Base-by-base conservation (phyloP, 2,329 filamentous ascomycete genomes). In the Calonectria pseudoreteaudii region DNA sequence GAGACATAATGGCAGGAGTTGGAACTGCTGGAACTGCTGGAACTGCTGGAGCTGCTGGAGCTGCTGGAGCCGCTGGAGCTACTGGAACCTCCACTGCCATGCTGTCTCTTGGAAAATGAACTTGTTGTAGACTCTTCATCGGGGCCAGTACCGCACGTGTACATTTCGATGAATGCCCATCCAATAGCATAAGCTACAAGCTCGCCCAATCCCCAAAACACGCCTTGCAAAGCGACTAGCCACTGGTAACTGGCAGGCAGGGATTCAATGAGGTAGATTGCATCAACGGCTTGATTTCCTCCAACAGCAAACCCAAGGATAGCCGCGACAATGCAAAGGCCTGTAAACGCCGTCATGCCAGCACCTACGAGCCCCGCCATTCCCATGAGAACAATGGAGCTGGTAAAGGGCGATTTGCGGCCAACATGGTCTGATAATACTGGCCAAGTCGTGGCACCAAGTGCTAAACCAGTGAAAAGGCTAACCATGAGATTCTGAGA, bases 401-500 rank as follows among this genome's bases (percentile, higher is more conserved):
- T 60, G 2, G 56, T 60, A 34, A 60, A 60, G 5, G 56, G 56
- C 9, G 56, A 60, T n/a, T 60, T 60, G 13, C 56, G 56, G 11
- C 56, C 56, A 23, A 60, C 56, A 60, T 41, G 9, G n/a, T 34
- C 56, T 41, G 56, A 60, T 20, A 60, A 28, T 20, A 23, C n/a
- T 16, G 56, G 56, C 56, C 56, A 60, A 9, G 56, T 34, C 16
- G 56, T 28, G 41, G 56, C 56, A n/a, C 56, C 56, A 26, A 60
- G 20, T 6, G 56, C 41, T 16, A 60, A 41, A 2, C 56, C 56
- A 4, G 56, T 60, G 56, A 41, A 60, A 9, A 60, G 34, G 18
- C 56, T 60, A 34, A 60, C 20, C 56, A 60, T 60, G n/a, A 60
- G n/a, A 28, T 60, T 60, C 34, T 60, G 56, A 20, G 56, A 60